phyloP scores from a whole-genome alignment of 768 basidiomycete genomes.

The Hortiboletus campestris region DNA sequence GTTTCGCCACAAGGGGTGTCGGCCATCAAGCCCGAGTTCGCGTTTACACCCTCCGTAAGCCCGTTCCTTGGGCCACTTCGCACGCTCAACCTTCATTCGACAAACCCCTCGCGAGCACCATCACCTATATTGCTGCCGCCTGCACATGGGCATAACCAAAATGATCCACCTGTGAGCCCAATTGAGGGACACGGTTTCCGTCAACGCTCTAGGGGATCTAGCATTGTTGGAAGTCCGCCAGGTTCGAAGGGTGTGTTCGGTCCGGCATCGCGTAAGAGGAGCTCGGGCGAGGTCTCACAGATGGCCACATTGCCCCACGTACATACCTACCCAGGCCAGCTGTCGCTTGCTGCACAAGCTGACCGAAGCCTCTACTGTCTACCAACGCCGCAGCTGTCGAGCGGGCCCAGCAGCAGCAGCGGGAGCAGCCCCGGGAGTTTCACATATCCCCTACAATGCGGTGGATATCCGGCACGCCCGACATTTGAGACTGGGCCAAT shows the following conservation, averaged over 20 bases:
- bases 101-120: slow-evolving; percentile 67
- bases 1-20: slow-evolving; percentile 26
- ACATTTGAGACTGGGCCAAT: slow-evolving; percentile 28
- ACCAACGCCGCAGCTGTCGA: slow-evolving; percentile 62
- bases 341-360: slow-evolving; percentile 28
- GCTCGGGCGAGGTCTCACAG: slow-evolving; percentile 32
- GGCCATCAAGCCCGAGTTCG: slow-evolving; percentile 34
- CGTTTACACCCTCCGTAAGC: slow-evolving; percentile 69
- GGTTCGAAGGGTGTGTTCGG: slow-evolving; percentile 26
- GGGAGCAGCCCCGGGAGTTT: slow-evolving; percentile 61
- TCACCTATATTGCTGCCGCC: slow-evolving; percentile 69
- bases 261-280: slow-evolving; percentile 29
- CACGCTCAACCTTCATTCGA: slow-evolving; percentile 71
- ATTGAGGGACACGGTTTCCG: slow-evolving; percentile 31
- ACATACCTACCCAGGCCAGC: slow-evolving; percentile 33
- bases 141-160: slow-evolving; percentile 28
- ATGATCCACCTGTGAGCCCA: slow-evolving; percentile 33
- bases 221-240: slow-evolving; percentile 40
- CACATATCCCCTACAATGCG: slow-evolving; percentile 36
- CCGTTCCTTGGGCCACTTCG: slow-evolving; percentile 79
- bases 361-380: slow-evolving; percentile 32
- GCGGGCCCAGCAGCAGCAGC: slow-evolving; percentile 57
- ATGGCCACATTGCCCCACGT: slow-evolving; percentile 28
- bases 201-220: slow-evolving; percentile 29
- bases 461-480: slow-evolving; percentile 18